These are phyloP conservation scores for Blastobotrys apis DNA, from an alignment of 1,139 yeast genomes.

Conservation along the genomic window DNA sequence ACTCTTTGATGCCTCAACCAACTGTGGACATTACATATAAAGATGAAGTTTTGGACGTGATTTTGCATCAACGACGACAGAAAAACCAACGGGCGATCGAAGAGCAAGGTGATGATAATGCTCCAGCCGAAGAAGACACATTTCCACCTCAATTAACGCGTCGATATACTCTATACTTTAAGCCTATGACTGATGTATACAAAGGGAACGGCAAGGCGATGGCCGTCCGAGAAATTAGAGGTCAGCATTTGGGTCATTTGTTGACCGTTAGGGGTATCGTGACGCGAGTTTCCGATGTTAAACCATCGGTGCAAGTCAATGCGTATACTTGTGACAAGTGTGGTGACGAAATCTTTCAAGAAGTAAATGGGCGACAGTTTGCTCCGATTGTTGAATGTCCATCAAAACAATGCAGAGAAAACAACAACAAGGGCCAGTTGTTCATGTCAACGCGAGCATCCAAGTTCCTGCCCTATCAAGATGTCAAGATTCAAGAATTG, in stretches of 20 bases:
- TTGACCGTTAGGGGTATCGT: conserved; percentile 92
- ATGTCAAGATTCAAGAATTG: conserved; percentile 88
- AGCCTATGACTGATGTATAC: conserved; percentile 55
- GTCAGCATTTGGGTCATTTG: conserved; percentile 75
- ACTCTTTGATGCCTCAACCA: conserved; percentile 79
- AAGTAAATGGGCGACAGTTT: conserved; percentile 78
- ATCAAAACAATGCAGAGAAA: conserved; percentile 70
- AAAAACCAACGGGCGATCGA: conserved; percentile 70
- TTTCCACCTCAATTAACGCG: conserved; percentile 87
- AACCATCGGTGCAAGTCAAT: conserved; percentile 83
- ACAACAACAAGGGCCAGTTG: conserved; percentile 81
- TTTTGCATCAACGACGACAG: conserved; percentile 80
- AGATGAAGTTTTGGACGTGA: conserved; percentile 91
- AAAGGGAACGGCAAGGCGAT: conserved; percentile 51
- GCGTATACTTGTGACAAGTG: conserved; percentile 98
- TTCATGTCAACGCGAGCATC: conserved; percentile 95
- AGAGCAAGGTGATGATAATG: conserved; percentile 37
- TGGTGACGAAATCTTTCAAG: conserved; percentile 95
- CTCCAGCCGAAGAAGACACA: conserved; percentile 33
- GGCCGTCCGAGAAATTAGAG: conserved; percentile 87
- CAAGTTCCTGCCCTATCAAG: conserved; percentile 92
- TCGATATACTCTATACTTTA: conserved; percentile 80
- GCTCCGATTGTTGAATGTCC: conserved; percentile 85
- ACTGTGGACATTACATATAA: conserved; percentile 70
- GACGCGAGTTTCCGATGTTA: conserved; percentile 93